Evolutionary conservation across 2,329 filamentous ascomycete genomes (phyloP).

Genomic region (Cordyceps cateniannulata): DNA sequence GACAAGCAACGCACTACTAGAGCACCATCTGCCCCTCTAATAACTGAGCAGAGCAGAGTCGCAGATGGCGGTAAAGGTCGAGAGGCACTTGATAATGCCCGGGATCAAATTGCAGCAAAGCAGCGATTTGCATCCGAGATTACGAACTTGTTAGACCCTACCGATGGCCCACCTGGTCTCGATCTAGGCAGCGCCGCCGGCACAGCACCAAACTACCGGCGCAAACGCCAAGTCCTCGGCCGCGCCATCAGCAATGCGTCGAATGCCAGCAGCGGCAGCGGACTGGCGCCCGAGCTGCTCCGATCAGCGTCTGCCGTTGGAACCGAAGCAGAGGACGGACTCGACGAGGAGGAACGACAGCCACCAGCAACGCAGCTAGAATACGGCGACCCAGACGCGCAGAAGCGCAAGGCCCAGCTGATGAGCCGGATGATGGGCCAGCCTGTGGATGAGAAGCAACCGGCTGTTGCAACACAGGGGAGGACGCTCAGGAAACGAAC

Average conservation of each 20-base stretch:
- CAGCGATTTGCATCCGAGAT: conserved; percentile 36
- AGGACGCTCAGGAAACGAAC: conserved; percentile 5
- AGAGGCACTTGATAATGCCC: conserved; percentile 18
- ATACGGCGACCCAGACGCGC: conserved; percentile 46
- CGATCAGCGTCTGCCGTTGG: conserved; percentile 10
- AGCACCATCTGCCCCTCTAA: neutral
- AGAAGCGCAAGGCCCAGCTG: conserved; percentile 35
- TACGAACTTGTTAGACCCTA: conserved; percentile 34
- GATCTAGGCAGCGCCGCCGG: conserved; percentile 16
- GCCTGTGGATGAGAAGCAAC: neutral
- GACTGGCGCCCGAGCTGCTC: conserved; percentile 24
- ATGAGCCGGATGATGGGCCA: conserved; percentile 38
- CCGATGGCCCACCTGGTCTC: neutral
- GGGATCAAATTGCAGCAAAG: conserved; percentile 29
- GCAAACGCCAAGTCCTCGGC: conserved; percentile 47
- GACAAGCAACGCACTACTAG: neutral
- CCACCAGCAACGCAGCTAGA: conserved; percentile 47
- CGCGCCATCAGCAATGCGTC: conserved; percentile 54
- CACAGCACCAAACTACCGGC: conserved; percentile 17
- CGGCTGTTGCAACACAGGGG: neutral
- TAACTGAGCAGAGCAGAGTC: neutral
- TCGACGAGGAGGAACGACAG: conserved; percentile 21
- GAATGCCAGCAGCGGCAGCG: conserved; percentile 40
- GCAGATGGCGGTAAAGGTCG: conserved; percentile 9
- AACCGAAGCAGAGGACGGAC: conserved; percentile 18